Percentiles rank a stretch among this genome's conserved stretches.
Conservation (phyloP, 2,329 filamentous ascomycete genomes). For the Aspergillus transmontanensis region DNA sequence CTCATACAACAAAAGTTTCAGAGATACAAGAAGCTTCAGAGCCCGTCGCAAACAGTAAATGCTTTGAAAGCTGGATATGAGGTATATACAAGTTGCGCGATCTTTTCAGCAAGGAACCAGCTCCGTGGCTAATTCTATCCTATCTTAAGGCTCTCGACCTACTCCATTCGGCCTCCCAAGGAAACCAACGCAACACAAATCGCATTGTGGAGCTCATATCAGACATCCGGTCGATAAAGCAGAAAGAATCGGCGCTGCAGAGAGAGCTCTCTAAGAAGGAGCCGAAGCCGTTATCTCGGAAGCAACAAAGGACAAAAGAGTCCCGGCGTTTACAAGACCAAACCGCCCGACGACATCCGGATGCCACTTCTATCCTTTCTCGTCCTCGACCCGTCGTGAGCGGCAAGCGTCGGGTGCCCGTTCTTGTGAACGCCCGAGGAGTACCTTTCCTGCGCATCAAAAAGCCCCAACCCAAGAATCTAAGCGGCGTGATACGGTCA, state of each 20-base stretch:
- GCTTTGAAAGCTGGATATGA: conserved; percentile 46
- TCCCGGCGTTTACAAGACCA: conserved; percentile 27
- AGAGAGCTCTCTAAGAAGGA: conserved; percentile 16
- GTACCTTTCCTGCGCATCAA: conserved; percentile 48
- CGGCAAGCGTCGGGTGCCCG: conserved; percentile 44
- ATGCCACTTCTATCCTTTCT: conserved; percentile 36
- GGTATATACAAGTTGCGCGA: conserved; percentile 25
- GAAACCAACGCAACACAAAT: conserved; percentile 26
- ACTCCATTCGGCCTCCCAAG: conserved; percentile 35
- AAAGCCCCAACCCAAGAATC: conserved; percentile 45
- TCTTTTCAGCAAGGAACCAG: neutral
- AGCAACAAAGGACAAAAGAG: conserved; percentile 28
- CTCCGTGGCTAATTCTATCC: conserved; percentile 11
- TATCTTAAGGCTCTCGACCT: conserved; percentile 40
- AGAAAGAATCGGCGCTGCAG: conserved; percentile 25
- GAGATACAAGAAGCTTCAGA: conserved; percentile 40
- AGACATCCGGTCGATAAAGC: conserved; percentile 25
- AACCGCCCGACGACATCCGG: conserved; percentile 36
- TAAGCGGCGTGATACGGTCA: conserved; percentile 40
- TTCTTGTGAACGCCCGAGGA: conserved; percentile 45
- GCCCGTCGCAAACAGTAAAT: conserved; percentile 41
- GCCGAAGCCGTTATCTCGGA: conserved; percentile 26
- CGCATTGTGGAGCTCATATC: conserved; percentile 31
- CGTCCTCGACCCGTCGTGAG: conserved; percentile 37
- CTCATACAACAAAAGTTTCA: conserved; percentile 42